These are phyloP conservation scores for Stylonectria norvegica DNA, from an alignment of 2,329 filamentous ascomycete species.

Conservation along the genomic window DNA sequence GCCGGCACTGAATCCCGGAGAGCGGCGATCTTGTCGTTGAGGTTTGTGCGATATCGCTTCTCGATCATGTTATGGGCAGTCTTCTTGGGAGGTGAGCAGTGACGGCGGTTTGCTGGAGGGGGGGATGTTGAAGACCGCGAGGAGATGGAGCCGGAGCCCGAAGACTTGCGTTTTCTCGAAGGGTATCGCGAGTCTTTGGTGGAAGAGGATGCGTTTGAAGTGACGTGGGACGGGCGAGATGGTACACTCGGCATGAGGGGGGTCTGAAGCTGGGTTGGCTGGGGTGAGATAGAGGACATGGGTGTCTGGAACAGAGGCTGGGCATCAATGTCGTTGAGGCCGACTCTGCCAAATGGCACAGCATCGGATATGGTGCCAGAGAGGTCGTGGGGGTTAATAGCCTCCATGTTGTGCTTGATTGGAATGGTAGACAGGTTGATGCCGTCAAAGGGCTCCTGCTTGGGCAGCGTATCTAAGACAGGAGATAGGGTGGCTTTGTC, in stretches of 20 bases:
- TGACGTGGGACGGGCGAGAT: conserved; percentile 19
- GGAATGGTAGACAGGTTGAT: conserved; percentile 26
- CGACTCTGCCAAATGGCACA: conserved; percentile 26
- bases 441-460: conserved; percentile 27
- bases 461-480: conserved; percentile 25
- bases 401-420: conserved; percentile 26
- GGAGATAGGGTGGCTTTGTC: conserved; percentile 28
- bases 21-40: conserved; percentile 93
- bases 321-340: conserved; percentile 26
- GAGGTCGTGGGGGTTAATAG: conserved; percentile 28
- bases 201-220: conserved; percentile 10
- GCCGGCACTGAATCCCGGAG: conserved; percentile 85
- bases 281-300: conserved; percentile 25
- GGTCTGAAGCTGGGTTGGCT: conserved; percentile 21
- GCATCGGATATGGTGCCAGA: conserved; percentile 24
- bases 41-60: conserved; percentile 88
- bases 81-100: conserved; percentile 60
- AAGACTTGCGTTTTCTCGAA: conserved; percentile 33
- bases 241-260: conserved; percentile 17
- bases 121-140: conserved; percentile 41
- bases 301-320: conserved; percentile 28
- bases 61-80: conserved; percentile 96
- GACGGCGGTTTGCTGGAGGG: conserved; percentile 27
- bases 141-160: conserved; percentile 26
- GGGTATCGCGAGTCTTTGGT: conserved; percentile 25